Evolutionary conservation across 768 basidiomycete species (phyloP).

Genomic region (Trametes cinnabarina): DNA sequence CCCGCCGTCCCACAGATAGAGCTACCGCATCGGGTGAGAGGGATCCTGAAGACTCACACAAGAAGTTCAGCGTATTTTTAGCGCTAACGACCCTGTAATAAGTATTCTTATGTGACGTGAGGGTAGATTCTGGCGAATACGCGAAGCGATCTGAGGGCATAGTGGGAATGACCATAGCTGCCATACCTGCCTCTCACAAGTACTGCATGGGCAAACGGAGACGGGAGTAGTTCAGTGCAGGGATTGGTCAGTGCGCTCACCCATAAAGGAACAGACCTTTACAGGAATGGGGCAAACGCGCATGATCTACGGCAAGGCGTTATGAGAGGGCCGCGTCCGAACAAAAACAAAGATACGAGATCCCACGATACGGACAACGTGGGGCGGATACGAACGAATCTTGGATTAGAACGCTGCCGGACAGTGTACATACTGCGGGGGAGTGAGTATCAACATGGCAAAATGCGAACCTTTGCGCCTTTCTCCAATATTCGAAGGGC

Average conservation of each 20-base stretch:
- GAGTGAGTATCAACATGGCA: constrained; percentile 40
- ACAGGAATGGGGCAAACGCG: not conserved
- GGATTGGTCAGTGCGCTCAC: too few relatives aligned
- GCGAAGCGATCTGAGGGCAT: too few relatives aligned
- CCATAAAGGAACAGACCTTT: too few relatives aligned
- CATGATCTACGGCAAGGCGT: not conserved
- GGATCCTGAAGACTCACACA: not conserved
- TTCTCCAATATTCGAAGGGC: constrained; percentile 57
- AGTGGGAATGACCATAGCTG: too few relatives aligned
- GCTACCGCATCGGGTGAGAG: not conserved
- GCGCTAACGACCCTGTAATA: not conserved
- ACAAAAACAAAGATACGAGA: too few relatives aligned
- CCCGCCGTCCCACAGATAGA: not conserved
- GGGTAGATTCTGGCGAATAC: too few relatives aligned
- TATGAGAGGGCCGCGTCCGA: constrained; percentile 1
- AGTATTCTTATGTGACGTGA: not conserved
- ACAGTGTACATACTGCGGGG: not conserved
- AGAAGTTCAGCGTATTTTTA: not conserved
- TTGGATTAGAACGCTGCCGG: not conserved
- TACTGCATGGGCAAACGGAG: too few relatives aligned
- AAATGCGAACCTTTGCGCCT: constrained; percentile 47
- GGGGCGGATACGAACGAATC: not conserved
- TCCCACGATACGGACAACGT: constrained; percentile 5
- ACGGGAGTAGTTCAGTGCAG: too few relatives aligned
- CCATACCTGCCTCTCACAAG: too few relatives aligned